Percentiles rank a stretch among this genome's conserved stretches.
phyloP scores from a whole-genome alignment of 2,329 filamentous ascomycete genomes.

The Didymella exigua region DNA sequence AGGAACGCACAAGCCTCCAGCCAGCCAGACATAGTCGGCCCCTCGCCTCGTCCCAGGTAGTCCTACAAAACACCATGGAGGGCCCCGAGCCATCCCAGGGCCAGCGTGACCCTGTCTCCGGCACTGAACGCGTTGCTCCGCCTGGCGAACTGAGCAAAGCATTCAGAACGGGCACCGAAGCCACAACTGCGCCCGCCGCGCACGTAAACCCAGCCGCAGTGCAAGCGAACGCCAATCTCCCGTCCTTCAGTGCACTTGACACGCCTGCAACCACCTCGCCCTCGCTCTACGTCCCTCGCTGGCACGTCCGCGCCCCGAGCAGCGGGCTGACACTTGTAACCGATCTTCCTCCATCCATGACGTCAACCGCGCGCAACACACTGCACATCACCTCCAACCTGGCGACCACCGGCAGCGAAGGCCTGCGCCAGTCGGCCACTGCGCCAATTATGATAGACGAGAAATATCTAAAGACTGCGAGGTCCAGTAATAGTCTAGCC shows the following conservation, averaged over 20 bases:
- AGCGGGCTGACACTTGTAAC: constrained; percentile 35
- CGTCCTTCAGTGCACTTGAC: constrained; percentile 3
- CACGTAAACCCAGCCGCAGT: constrained; percentile 6
- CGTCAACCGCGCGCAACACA: constrained; percentile 21
- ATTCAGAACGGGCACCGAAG: constrained; percentile 6
- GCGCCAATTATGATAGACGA: constrained; percentile 47
- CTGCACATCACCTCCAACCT: constrained; percentile 36
- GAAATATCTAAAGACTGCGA: constrained; percentile 46
- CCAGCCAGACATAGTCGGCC: constrained; percentile 33
- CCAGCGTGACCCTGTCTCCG: constrained; percentile 14
- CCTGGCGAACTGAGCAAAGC: constrained; percentile 16
- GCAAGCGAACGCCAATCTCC: constrained; percentile 9
- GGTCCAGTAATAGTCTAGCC: constrained; percentile 52
- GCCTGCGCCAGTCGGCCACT: constrained; percentile 43
- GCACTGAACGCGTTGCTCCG: constrained; percentile 23
- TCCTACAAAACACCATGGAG: constrained; percentile 41
- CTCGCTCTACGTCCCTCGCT: constrained; percentile 24
- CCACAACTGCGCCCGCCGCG: constrained; percentile 1
- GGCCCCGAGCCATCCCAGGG: constrained; percentile 32
- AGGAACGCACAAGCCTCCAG: constrained; percentile 13
- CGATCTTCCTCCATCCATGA: constrained; percentile 42
- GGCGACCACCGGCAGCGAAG: constrained; percentile 38
- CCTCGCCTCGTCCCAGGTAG: constrained; percentile 26
- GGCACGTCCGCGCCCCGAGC: constrained; percentile 34
- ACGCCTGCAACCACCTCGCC: constrained; percentile 34